A percentile compares a stretch with the other conserved stretches of the same genome.
These are phyloP conservation scores for Russula lepida DNA, from an alignment of 768 basidiomycete species.

Conservation along the genomic window DNA sequence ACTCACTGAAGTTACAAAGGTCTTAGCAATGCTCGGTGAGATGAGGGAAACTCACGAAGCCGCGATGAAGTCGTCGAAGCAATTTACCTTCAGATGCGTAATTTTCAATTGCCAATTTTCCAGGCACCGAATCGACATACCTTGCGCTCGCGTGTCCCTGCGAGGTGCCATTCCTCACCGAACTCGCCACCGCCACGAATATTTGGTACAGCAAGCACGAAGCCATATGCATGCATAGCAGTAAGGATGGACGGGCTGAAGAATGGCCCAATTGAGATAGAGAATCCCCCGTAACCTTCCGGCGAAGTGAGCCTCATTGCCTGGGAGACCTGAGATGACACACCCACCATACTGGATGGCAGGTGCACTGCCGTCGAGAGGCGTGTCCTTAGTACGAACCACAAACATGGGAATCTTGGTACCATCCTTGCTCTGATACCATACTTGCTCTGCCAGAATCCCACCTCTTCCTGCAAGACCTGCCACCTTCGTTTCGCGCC, in stretches of 20 bases:
- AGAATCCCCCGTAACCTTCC: constrained; percentile 76
- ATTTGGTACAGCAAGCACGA: constrained; percentile 47
- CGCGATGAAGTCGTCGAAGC: constrained; percentile 77
- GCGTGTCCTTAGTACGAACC: constrained; percentile 62
- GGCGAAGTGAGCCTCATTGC: neutral
- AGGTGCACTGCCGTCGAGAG: constrained; percentile 66
- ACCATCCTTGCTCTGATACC: constrained; percentile 73
- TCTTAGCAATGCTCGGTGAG: neutral
- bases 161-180: constrained; percentile 79
- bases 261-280: constrained; percentile 58
- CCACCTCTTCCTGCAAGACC: constrained; percentile 54
- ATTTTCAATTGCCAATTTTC: too few relatives aligned
- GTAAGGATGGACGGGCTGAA: constrained; percentile 68
- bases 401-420: constrained; percentile 82
- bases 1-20: constrained; percentile 37
- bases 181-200: constrained; percentile 62
- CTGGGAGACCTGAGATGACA: neutral
- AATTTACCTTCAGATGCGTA: constrained; percentile 42
- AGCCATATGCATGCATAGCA: constrained; percentile 63
- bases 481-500: constrained; percentile 47
- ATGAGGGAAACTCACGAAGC: constrained; percentile 47
- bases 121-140: constrained; percentile 27
- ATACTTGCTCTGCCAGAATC: constrained; percentile 66
- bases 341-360: constrained; percentile 64
- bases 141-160: constrained; percentile 63